Evolutionary conservation across 169 alveolate species (phyloP).

Genomic region (Eimeria sp.): DNA sequence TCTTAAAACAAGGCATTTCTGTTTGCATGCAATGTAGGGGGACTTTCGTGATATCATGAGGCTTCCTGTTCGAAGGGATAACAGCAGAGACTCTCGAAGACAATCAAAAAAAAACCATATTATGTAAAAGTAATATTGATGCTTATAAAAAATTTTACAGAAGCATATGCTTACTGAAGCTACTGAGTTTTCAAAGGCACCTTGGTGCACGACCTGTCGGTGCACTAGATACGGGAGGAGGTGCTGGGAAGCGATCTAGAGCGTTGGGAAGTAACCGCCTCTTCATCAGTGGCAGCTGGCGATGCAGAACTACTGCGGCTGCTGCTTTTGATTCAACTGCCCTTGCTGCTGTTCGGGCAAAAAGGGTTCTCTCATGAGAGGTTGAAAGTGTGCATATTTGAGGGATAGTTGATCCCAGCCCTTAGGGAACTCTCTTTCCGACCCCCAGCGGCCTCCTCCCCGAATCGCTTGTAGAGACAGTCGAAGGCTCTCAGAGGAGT

Average conservation of each 20-base stretch:
- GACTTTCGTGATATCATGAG: neutral
- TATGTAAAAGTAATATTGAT: too few relatives aligned
- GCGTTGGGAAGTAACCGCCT: neutral
- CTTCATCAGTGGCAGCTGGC: neutral
- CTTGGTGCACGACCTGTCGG: neutral
- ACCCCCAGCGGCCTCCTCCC: slow-evolving; percentile 95
- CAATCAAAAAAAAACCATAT: too few relatives aligned
- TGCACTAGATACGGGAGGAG: neutral
- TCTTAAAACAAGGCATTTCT: neutral
- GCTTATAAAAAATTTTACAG: too few relatives aligned
- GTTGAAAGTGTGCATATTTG: slow-evolving; percentile 89
- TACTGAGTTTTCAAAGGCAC: neutral
- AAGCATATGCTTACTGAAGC: neutral
- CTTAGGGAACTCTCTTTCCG: slow-evolving; percentile 91
- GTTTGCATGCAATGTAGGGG: neutral
- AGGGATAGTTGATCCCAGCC: slow-evolving; percentile 94
- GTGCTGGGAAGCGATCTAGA: neutral
- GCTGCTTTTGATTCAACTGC: slow-evolving; percentile 9
- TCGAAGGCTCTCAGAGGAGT: slow-evolving; percentile 90
- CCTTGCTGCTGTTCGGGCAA: slow-evolving; percentile 13
- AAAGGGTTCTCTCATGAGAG: slow-evolving; percentile 82
- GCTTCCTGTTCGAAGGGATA: neutral
- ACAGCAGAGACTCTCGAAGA: too few relatives aligned
- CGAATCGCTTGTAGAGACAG: slow-evolving; percentile 91
- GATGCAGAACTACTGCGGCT: neutral